Evolutionary conservation across 73 alveolate genomes (phyloP), one percentile per base, ranked within the genome.

Genomic region (Stentor coeruleus): DNA sequence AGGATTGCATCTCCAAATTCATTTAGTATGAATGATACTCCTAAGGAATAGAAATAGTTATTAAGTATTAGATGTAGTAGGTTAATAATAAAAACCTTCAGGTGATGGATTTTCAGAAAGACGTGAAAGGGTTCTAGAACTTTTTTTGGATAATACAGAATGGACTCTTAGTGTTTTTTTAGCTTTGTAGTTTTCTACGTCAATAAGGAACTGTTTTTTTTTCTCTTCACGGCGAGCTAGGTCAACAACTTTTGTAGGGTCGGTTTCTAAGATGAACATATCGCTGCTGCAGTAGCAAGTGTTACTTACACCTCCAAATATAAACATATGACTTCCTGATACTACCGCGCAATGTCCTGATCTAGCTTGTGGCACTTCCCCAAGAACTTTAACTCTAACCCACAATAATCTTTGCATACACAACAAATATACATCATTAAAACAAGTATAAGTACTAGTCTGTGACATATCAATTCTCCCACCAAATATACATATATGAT

Each of bases 281-380:
- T 66, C 79, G 39, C 79, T 66, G 41, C 79, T 66, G 41, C 79
- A 66, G 39, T 66, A 66, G 39, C 79, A 66, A 20, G 79, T 66
- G 33, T 66, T 66, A 2, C 79, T 66, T 20, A 66, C 85, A 20
- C 96, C 96, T 35, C 96, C 96, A 77, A 87, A 90, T 3, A 90
- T 38, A 74, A 57, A 86, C 85, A 90, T 76, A 37, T 59, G 38
- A 57, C 74, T 77, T 3, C 86, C 89, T 40, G 57, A 73, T 0
- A 77, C 37, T 49, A 85, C 87, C 26, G 88, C 75, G 3, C 86
- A 42, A 59, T 84, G 91, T 26, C 88, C 92, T 4, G 93, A 80
- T 58, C 96, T 58, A 3, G 77, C 81, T 0, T 77, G 58, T 15
- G 91, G 91, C 0, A 59, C 81, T 3, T 11, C 35, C 0, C 91